phyloP scores from a whole-genome alignment of 371 early-diverging fungal genomes.

The Mortierella sp. region DNA sequence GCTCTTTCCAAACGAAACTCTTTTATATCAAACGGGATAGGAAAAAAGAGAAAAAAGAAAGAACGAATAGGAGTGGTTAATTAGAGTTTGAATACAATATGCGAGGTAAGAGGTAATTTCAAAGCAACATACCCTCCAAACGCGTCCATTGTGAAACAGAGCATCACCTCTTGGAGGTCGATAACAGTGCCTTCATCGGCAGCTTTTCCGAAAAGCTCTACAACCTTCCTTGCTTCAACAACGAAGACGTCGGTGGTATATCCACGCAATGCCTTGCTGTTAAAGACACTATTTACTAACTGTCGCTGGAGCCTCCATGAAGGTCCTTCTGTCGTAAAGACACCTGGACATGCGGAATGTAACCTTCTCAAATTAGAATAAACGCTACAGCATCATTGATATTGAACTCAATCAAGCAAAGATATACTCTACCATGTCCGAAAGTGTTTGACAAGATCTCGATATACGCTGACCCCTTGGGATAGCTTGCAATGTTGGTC shows the following conservation, averaged over 20 bases:
- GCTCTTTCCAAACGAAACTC: conserved; percentile 35
- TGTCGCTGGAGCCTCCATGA: conserved; percentile 73
- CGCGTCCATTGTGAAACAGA: conserved; percentile 64
- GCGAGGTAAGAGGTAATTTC: neutral
- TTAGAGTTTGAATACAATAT: neutral
- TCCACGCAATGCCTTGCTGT: conserved; percentile 73
- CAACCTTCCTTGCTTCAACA: conserved; percentile 43
- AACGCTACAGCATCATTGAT: no score
- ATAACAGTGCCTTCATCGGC: conserved; percentile 37
- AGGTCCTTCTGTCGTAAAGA: conserved; percentile 75
- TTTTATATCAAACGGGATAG: no score
- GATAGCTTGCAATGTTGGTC: conserved; percentile 27
- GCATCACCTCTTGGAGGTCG: conserved; percentile 63
- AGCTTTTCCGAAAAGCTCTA: conserved; percentile 51
- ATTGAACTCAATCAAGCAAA: no score
- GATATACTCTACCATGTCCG: neutral
- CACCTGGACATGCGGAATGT: conserved; percentile 48
- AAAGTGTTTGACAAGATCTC: neutral
- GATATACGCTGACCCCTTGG: neutral
- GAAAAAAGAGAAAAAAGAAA: no score
- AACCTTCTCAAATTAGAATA: neutral
- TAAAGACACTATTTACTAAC: conserved; percentile 71
- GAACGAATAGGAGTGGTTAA: conserved; percentile 60
- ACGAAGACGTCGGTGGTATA: conserved; percentile 61
- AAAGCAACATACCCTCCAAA: conserved; percentile 35